Conservation (phyloP, 805 yeast species). For the Helenozyma baotianmanensis region DNA sequence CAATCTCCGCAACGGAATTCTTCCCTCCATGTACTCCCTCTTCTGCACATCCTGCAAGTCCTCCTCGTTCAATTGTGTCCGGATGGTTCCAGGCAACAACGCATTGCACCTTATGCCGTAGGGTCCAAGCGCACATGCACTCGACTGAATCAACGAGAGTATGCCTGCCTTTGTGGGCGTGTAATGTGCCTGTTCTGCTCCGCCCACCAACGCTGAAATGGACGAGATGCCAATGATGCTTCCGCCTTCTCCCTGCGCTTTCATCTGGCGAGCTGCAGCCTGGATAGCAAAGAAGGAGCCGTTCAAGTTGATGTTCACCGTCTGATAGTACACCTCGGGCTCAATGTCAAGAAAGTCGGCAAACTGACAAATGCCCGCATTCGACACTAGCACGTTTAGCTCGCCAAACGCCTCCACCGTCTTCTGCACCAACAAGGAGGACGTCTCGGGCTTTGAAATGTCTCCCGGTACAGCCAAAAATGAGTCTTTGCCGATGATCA, state of each 20-base stretch:
- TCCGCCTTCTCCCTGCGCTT: constrained; percentile 43
- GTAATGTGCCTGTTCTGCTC: constrained; percentile 42
- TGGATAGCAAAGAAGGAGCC: constrained; percentile 44
- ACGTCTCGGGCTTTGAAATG: constrained; percentile 36
- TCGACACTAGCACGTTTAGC: constrained; percentile 39
- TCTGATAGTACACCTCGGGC: constrained; percentile 30
- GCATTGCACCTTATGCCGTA: constrained; percentile 44
- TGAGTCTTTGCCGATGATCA: constrained; percentile 20
- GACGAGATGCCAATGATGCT: constrained; percentile 42
- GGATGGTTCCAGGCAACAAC: constrained; percentile 42
- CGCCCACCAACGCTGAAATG: constrained; percentile 44
- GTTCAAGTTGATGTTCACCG: constrained; percentile 37
- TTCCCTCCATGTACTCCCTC: constrained; percentile 32
- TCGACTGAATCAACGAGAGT: constrained; percentile 39
- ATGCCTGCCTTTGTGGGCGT: constrained; percentile 49
- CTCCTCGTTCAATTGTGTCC: constrained; percentile 39
- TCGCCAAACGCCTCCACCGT: constrained; percentile 37
- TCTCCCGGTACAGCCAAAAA: constrained; percentile 42
- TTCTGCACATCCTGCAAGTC: constrained; percentile 34
- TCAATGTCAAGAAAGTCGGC: constrained; percentile 29
- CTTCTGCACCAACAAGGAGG: constrained; percentile 22
- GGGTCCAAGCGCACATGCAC: constrained; percentile 40
- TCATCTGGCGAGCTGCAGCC: constrained; percentile 44
- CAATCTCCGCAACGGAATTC: constrained; percentile 38
- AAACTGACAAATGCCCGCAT: constrained; percentile 46